Evolutionary conservation across 2,329 filamentous ascomycete species (phyloP).

Genomic region (Spiromastix sp.): DNA sequence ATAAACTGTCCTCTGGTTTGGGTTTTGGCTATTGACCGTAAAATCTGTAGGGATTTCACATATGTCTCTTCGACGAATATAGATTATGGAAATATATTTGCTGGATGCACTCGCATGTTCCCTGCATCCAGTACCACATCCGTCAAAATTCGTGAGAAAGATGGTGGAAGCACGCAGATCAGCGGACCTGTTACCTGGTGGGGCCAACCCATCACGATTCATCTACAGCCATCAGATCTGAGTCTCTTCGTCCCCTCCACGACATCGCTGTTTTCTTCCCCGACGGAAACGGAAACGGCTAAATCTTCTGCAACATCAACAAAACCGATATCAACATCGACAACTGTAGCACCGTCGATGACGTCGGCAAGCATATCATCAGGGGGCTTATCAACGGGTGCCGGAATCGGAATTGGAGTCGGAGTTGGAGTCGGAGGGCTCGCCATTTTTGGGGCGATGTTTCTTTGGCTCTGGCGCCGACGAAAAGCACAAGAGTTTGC

Average conservation of each 20-base stretch:
- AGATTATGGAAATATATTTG: slow-evolving; percentile 8
- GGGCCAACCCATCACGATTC: slow-evolving; percentile 15
- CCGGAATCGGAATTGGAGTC: slow-evolving; percentile 6
- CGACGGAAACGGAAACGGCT: neutral
- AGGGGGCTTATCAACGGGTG: slow-evolving; percentile 3
- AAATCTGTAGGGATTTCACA: neutral
- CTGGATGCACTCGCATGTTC: slow-evolving; percentile 12
- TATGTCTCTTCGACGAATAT: neutral
- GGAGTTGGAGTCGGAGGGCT: slow-evolving; percentile 1
- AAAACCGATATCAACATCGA: neutral
- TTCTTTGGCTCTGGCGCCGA: neutral
- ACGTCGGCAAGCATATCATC: neutral
- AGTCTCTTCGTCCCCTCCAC: slow-evolving; percentile 8
- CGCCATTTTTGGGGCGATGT: neutral
- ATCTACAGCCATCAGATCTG: slow-evolving; percentile 8
- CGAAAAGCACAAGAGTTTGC: neutral
- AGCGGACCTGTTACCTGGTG: slow-evolving; percentile 19
- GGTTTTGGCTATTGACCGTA: neutral
- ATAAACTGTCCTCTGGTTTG: neutral
- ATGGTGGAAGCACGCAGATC: slow-evolving; percentile 10
- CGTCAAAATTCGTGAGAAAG: slow-evolving; percentile 7
- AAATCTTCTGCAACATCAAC: neutral
- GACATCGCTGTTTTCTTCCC: neutral
- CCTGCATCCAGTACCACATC: slow-evolving; percentile 7
- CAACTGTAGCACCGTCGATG: neutral